Evolutionary conservation across 169 alveolate species (phyloP).

Genomic region (Plasmodium coatneyi): DNA sequence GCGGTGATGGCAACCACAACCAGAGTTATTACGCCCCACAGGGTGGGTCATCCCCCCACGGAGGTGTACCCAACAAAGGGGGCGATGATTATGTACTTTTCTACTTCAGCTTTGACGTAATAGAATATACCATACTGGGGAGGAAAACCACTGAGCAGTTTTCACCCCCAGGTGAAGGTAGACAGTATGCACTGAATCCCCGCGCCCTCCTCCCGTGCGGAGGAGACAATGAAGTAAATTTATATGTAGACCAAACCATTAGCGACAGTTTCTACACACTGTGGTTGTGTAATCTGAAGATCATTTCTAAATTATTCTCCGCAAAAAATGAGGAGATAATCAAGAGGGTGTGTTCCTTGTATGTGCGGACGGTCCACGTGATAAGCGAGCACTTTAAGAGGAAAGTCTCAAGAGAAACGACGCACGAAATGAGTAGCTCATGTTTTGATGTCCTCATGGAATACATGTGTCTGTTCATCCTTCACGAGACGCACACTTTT

Average conservation of each 20-base stretch:
- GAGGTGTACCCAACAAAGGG: not conserved
- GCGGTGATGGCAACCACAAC: not conserved
- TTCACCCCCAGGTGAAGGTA: not conserved
- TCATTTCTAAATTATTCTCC: constrained; percentile 10
- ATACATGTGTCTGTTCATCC: constrained; percentile 51
- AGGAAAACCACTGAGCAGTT: not conserved
- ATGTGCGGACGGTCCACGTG: constrained; percentile 4
- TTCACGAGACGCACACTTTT: constrained; percentile 20
- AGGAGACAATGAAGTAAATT: constrained; percentile 13
- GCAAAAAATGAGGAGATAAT: constrained; percentile 35
- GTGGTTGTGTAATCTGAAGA: constrained; percentile 44
- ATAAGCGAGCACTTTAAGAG: constrained; percentile 32
- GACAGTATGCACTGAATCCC: not conserved
- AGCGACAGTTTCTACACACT: constrained; percentile 55
- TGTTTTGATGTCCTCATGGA: constrained; percentile 67
- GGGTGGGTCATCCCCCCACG: not conserved
- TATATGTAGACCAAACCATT: constrained; percentile 44
- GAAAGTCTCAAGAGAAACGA: not conserved
- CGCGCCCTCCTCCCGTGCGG: not conserved
- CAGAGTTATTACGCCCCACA: not conserved
- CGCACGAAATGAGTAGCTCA: constrained; percentile 10
- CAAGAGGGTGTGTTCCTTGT: constrained; percentile 41
- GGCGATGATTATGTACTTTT: constrained; percentile 48
- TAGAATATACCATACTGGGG: constrained; percentile 37
- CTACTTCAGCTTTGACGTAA: constrained; percentile 54